phyloP scores from a whole-genome alignment of 1,139 yeast genomes.

The Blastobotrys raffinosifermentans region DNA sequence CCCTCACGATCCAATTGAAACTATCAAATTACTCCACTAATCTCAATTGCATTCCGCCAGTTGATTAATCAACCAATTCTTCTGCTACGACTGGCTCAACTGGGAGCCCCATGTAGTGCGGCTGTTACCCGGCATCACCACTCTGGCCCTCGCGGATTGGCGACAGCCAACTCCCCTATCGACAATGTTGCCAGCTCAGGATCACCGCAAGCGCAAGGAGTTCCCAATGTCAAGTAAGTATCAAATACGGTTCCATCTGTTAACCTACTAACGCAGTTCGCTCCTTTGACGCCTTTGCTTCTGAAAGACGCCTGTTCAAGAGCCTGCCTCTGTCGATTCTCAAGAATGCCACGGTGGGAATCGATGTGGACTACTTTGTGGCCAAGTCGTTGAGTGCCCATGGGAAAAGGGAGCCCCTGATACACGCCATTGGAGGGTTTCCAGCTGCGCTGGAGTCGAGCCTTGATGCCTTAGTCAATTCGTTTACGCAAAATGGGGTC shows the following conservation, averaged over 20 bases:
- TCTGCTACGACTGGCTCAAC: too few species aligned
- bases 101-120: too few species aligned
- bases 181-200: too few species aligned
- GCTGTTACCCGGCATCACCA: too few species aligned
- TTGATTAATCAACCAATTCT: too few species aligned
- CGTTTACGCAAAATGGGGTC: conserved; percentile 55
- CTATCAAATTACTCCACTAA: too few species aligned
- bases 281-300: conserved; percentile 63
- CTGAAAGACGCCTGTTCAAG: conserved; percentile 62
- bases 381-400: conserved; percentile 49
- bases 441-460: conserved; percentile 55
- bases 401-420: conserved; percentile 60
- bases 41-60: too few species aligned
- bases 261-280: conserved; percentile 39
- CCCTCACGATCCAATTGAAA: too few species aligned
- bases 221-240: conserved; percentile 3
- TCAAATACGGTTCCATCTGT: neutral
- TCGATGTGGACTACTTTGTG: conserved; percentile 77
- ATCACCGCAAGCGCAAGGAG: conserved; percentile 2
- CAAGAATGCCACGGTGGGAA: conserved; percentile 68
- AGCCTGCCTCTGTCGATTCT: conserved; percentile 61
- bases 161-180: too few species aligned
- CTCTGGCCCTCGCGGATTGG: too few species aligned
- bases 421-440: conserved; percentile 79
- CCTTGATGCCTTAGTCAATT: conserved; percentile 57